These are phyloP conservation scores for Agaricus bisporus DNA, from an alignment of 768 basidiomycete genomes.

Conservation along the genomic window DNA sequence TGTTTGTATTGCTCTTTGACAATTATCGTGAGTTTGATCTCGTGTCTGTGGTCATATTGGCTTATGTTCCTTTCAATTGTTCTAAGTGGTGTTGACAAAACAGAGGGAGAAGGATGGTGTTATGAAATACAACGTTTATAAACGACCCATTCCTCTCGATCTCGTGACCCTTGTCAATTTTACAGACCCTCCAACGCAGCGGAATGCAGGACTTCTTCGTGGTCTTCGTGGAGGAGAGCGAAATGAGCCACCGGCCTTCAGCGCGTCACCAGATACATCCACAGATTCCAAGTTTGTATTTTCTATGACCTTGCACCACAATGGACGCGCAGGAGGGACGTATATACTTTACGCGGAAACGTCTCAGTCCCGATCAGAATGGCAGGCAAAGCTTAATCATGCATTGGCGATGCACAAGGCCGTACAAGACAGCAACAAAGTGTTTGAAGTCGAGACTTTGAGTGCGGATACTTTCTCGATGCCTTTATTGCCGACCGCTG, in stretches of 20 bases:
- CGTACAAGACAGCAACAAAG: slow-evolving; percentile 89
- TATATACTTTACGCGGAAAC: slow-evolving; percentile 84
- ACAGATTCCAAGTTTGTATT: slow-evolving; percentile 67
- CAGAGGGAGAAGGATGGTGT: slow-evolving; percentile 46
- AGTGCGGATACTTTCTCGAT: slow-evolving; percentile 85
- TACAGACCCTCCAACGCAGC: slow-evolving; percentile 65
- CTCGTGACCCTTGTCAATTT: slow-evolving; percentile 80
- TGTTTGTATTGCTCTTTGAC: slow-evolving; percentile 88
- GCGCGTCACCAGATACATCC: slow-evolving; percentile 4
- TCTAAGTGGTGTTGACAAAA: slow-evolving; percentile 80
- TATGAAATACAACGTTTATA: slow-evolving; percentile 72
- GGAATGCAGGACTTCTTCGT: slow-evolving; percentile 59
- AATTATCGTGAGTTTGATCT: slow-evolving; percentile 67
- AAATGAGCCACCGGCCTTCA: slow-evolving; percentile 12
- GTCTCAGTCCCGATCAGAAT: slow-evolving; percentile 63
- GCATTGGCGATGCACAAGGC: slow-evolving; percentile 80
- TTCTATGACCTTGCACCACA: slow-evolving; percentile 85
- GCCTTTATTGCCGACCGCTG: slow-evolving; percentile 48
- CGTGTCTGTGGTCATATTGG: slow-evolving; percentile 5
- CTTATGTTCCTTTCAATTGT: neutral
- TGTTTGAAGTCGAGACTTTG: slow-evolving; percentile 89
- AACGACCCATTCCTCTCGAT: slow-evolving; percentile 87
- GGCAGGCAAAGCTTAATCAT: slow-evolving; percentile 90
- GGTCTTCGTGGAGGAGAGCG: slow-evolving; percentile 44
- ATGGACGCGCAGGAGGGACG: slow-evolving; percentile 78